Evolutionary conservation across 169 alveolate genomes (phyloP), one percentile per base, ranked within the genome.

Genomic region (Plasmodium cynomolgi): DNA sequence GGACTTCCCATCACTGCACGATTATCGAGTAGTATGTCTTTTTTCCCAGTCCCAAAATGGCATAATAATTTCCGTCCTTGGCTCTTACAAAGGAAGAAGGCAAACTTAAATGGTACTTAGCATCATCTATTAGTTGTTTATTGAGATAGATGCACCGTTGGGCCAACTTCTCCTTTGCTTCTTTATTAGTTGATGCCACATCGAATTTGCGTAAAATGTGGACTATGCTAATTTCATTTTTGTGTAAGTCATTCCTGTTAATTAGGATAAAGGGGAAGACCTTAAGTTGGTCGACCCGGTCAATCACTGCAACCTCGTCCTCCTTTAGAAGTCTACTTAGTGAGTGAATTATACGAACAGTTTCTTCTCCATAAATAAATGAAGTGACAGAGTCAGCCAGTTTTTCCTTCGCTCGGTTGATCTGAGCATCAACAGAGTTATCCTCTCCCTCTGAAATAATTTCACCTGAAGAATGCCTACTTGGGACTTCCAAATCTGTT

Each of bases 371-470:
- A 37, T 84, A 83, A n/a, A 92, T 33, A 23, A 39, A 83, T 5
- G 81, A 31, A 5, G 96, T 92, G 39, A 83, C 93, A 15, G 34
- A 47, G 62, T 92, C 88, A 23, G 93, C 84, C 23, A 92, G 90
- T 56, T 81, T 26, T 88, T 58, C 77, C 79, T 92, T 92, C 39
- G 92, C 94, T 23, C 34, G 8, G 47, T 92, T 92, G n/a, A 92
- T 83, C 62, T 54, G 41, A 15, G 37, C 56, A 17, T 85, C 93
- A 20, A 47, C 77, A 6, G 9, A 31, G 2, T 39, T 26, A 9
- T 84, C 37, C 41, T 8, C 41, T 9, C 41, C 17, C 44, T 71
- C 72, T 41, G 39, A 33, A 29, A 2, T 4, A 13, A 9, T 23
- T 15, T 17, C 29, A 81, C 33, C 13, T n/a, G 75, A 11, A 44